Evolutionary conservation across 2,329 filamentous ascomycete genomes (phyloP).

Genomic region (Lachnellula arida): DNA sequence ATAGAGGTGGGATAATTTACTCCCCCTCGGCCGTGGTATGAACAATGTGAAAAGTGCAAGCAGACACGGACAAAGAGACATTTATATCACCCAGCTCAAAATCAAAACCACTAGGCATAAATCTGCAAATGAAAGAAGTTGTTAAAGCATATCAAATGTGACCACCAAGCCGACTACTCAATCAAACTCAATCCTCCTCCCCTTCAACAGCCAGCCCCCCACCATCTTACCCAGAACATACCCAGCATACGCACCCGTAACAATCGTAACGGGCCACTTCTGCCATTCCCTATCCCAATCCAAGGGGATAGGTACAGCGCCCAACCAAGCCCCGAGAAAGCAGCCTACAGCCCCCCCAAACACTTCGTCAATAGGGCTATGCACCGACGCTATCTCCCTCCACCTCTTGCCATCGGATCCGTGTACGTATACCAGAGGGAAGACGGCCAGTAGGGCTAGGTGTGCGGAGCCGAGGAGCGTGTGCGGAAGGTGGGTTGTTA

Average conservation of each 20-base stretch:
- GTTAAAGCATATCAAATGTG: background rate
- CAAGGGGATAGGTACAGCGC: slow-evolving; percentile 89
- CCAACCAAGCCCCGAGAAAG: slow-evolving; percentile 80
- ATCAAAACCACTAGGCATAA: background rate
- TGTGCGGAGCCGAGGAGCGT: slow-evolving; percentile 79
- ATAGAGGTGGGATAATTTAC: too few species aligned
- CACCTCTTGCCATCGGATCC: slow-evolving; percentile 71
- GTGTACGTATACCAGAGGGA: slow-evolving; percentile 80
- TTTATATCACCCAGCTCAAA: too few species aligned
- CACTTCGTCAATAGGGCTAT: slow-evolving; percentile 73
- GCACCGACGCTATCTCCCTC: slow-evolving; percentile 61
- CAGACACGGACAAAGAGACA: too few species aligned
- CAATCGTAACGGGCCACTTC: slow-evolving; percentile 90
- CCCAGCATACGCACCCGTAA: slow-evolving; percentile 77
- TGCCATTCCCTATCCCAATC: slow-evolving; percentile 99
- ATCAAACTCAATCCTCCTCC: slow-evolving; percentile 31
- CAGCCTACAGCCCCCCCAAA: slow-evolving; percentile 80
- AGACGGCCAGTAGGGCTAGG: slow-evolving; percentile 70
- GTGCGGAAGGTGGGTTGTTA: slow-evolving; percentile 73
- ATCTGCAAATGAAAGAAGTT: background rate
- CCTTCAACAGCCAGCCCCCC: slow-evolving; percentile 39
- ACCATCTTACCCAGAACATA: slow-evolving; percentile 65
- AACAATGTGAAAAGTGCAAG: too few species aligned
- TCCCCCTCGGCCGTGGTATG: too few species aligned
- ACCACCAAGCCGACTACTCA: slow-evolving; percentile 10